Evolutionary conservation across 768 basidiomycete genomes (phyloP).

Genomic region (Lentinus brumalis): DNA sequence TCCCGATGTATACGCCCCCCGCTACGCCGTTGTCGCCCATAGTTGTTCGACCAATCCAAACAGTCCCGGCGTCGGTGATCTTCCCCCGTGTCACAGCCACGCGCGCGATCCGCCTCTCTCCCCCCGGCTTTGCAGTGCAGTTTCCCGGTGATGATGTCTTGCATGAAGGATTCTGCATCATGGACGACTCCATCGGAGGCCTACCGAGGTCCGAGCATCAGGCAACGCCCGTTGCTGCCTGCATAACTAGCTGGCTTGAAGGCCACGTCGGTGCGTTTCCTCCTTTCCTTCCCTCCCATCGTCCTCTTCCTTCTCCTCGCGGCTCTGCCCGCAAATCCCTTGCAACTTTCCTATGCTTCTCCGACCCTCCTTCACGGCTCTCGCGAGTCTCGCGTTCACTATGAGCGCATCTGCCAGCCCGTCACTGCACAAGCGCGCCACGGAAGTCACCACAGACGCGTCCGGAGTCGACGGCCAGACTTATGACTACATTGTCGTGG

Average conservation of each 20-base stretch:
- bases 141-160: too few species aligned
- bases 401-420: background rate
- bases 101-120: too few species aligned
- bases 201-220: too few species aligned
- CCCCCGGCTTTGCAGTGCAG: too few species aligned
- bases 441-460: background rate
- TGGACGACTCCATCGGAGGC: too few species aligned
- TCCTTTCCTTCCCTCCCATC: background rate
- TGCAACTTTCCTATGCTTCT: background rate
- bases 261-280: background rate
- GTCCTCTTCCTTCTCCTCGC: background rate
- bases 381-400: background rate
- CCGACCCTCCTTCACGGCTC: background rate
- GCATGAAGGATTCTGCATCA: too few species aligned
- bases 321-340: background rate
- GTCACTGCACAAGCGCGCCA: background rate
- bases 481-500: constrained; percentile 19
- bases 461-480: background rate
- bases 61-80: too few species aligned
- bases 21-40: too few species aligned
- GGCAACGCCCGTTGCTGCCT: background rate
- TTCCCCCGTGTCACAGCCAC: too few species aligned
- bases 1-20: too few species aligned
- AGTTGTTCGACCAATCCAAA: too few species aligned
- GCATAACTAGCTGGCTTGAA: background rate